A percentile compares a stretch with the other conserved stretches of the same genome.
Evolutionary conservation across 192 early-diverging fungal species (phyloP).

Genomic region (Entomortierella beljakovae): DNA sequence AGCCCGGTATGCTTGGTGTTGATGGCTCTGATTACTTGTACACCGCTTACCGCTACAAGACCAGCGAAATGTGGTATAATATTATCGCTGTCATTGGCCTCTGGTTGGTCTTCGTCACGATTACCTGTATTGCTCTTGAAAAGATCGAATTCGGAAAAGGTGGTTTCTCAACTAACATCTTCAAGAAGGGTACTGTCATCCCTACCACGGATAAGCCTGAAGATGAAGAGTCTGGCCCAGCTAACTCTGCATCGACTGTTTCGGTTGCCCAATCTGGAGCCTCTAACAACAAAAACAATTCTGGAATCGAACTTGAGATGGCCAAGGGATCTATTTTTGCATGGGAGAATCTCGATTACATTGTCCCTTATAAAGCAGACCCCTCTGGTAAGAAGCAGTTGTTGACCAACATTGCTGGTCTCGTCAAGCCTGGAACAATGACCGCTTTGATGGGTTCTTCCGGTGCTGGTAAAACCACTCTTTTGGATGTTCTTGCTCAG

Average conservation of each 20-base stretch:
- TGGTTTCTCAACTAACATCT: slow-evolving; percentile 65
- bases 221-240: slow-evolving; percentile 53
- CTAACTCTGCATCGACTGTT: slow-evolving; percentile 56
- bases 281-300: slow-evolving; percentile 18
- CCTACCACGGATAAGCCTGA: slow-evolving; percentile 26
- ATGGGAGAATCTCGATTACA: slow-evolving; percentile 80
- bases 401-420: slow-evolving; percentile 71
- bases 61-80: slow-evolving; percentile 69
- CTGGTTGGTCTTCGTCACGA: slow-evolving; percentile 56
- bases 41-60: slow-evolving; percentile 66
- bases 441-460: slow-evolving; percentile 87
- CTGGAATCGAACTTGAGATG: slow-evolving; percentile 54
- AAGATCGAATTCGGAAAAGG: slow-evolving; percentile 70
- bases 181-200: slow-evolving; percentile 52
- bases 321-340: slow-evolving; percentile 64
- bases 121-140: slow-evolving; percentile 67
- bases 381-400: slow-evolving; percentile 70
- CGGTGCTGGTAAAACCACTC: slow-evolving; percentile 82
- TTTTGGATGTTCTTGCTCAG: slow-evolving; percentile 79
- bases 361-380: slow-evolving; percentile 71
- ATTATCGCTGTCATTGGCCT: slow-evolving; percentile 66
- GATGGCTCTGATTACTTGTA: slow-evolving; percentile 71
- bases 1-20: slow-evolving; percentile 66
- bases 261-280: slow-evolving; percentile 8
- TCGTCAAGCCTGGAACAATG: slow-evolving; percentile 81